Conservation (phyloP, 176 grass and related monocot genomes). For the Calamus simplicifolius region DNA sequence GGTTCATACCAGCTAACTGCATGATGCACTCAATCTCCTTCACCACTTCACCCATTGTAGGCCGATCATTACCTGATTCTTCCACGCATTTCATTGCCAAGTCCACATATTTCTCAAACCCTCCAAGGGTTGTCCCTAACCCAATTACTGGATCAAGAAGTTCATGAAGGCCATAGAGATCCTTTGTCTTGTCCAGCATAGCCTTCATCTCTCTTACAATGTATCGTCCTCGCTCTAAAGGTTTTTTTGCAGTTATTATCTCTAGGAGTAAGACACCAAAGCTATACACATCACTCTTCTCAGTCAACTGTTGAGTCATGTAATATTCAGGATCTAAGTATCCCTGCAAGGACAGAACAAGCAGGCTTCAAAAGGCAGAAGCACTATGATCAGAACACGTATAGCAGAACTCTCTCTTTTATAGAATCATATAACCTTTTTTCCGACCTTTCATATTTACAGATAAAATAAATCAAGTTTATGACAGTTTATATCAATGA, state of each 20-base stretch:
- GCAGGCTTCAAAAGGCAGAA: too few relatives aligned
- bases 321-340: conserved; percentile 85
- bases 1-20: conserved; percentile 18
- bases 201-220: conserved; percentile 49
- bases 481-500: too few relatives aligned
- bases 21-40: conserved; percentile 18
- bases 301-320: conserved; percentile 81
- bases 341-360: conserved; percentile 31
- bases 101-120: conserved; percentile 10
- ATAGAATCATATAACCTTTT: too few relatives aligned
- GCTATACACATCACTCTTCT: conserved; percentile 41
- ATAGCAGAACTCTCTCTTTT: too few relatives aligned
- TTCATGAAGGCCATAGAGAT: conserved; percentile 43
- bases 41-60: conserved; percentile 4
- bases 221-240: conserved; percentile 54
- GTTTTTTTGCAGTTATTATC: conserved; percentile 56
- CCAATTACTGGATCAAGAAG: conserved; percentile 46
- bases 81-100: conserved; percentile 6
- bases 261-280: conserved; percentile 45
- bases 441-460: too few relatives aligned
- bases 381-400: too few relatives aligned
- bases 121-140: neutral
- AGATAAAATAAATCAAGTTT: neutral
- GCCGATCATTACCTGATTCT: neutral
- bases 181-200: conserved; percentile 41